These are phyloP conservation scores for Tripterygium wilfordii DNA, from an alignment of 177 flowering plant genomes.

Conservation along the genomic window DNA sequence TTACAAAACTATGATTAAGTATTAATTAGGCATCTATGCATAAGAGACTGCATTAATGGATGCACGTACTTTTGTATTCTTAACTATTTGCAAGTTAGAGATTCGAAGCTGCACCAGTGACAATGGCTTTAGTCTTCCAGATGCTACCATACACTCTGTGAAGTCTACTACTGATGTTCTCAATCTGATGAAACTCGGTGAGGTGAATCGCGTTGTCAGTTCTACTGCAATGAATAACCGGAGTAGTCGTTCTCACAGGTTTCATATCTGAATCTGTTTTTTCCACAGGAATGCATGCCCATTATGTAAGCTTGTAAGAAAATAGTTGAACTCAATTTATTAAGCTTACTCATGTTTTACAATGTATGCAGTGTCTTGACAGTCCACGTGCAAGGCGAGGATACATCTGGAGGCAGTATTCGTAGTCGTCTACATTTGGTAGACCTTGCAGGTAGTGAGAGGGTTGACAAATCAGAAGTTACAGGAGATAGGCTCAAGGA, in stretches of 20 bases:
- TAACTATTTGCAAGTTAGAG: constrained; percentile 60
- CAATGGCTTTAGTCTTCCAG: constrained; percentile 52
- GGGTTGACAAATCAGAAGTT: constrained; percentile 78
- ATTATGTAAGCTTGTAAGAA: neutral
- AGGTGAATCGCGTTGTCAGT: constrained; percentile 53
- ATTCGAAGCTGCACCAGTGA: constrained; percentile 51
- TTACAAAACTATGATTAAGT: neutral
- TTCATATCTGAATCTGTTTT: no score
- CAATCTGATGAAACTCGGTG: constrained; percentile 70
- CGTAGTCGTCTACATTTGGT: constrained; percentile 71
- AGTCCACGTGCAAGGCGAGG: constrained; percentile 55
- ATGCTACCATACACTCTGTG: constrained; percentile 59
- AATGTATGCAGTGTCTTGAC: constrained; percentile 43
- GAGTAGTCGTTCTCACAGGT: constrained; percentile 91
- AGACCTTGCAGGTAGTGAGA: constrained; percentile 86
- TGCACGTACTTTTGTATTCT: constrained; percentile 16
- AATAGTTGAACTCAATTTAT: neutral
- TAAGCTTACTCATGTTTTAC: no score
- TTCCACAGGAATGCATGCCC: no score
- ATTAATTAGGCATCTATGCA: neutral
- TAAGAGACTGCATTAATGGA: no score
- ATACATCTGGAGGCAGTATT: constrained; percentile 36
- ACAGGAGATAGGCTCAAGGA: constrained; percentile 79
- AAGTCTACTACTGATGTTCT: constrained; percentile 61
- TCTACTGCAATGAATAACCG: constrained; percentile 57